A percentile compares a stretch with the other conserved stretches of the same genome.
Conservation (phyloP, 495 filamentous ascomycete genomes). For the Talaromyces borbonicus region DNA sequence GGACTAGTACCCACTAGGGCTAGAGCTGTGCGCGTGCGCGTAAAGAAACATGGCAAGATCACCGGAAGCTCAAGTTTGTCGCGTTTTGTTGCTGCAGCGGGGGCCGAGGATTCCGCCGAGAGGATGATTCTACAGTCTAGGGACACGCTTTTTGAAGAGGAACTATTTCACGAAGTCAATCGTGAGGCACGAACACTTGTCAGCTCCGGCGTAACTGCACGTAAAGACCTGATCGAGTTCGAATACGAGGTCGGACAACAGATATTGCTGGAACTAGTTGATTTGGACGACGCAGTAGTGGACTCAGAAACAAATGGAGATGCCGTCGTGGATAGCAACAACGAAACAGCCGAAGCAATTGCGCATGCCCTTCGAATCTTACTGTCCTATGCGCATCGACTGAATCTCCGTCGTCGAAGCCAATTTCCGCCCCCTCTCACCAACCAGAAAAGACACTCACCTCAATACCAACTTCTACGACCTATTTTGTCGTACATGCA, state of each 20-base stretch:
- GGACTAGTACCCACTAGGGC: conserved; percentile 47
- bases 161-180: conserved; percentile 86
- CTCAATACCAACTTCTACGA: conserved; percentile 52
- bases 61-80: conserved; percentile 31
- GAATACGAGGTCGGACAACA: conserved; percentile 41
- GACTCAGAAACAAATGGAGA: conserved; percentile 7
- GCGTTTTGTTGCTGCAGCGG: conserved; percentile 19
- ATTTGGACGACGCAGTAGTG: conserved; percentile 26
- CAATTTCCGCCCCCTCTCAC: conserved; percentile 51
- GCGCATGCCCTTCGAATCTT: conserved; percentile 55
- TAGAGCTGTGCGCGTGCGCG: conserved; percentile 53
- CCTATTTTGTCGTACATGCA: conserved; percentile 55
- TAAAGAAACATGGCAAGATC: conserved; percentile 32
- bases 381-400: conserved; percentile 60
- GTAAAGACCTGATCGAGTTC: conserved; percentile 48
- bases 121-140: conserved; percentile 68
- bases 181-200: conserved; percentile 65
- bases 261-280: conserved; percentile 58
- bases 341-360: conserved; percentile 50
- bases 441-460: conserved; percentile 33
- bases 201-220: conserved; percentile 52
- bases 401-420: conserved; percentile 53
- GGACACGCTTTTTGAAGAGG: conserved; percentile 82
- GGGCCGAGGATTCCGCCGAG: conserved; percentile 36
- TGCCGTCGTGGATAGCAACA: conserved; percentile 19